Evolutionary conservation across 2,329 filamentous ascomycete species (phyloP), one percentile per base, ranked within the genome.

Genomic region (Neocucurbitaria cava): DNA sequence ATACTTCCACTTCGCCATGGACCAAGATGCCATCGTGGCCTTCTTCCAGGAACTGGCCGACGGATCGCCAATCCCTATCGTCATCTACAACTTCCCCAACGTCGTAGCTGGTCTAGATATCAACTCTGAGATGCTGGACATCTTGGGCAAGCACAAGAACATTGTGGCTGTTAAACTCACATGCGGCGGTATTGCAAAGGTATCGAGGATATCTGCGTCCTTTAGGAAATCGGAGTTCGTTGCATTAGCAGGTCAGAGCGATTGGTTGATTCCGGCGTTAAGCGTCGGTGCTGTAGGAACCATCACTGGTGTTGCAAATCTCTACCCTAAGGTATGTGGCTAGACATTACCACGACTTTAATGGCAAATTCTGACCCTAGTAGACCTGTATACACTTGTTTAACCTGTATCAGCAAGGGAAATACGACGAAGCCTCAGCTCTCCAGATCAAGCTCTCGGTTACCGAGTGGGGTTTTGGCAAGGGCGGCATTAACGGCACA

Each of bases 301-400:
- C 59, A 85, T 89, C 45, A 84, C 86, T 0, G 86, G 85, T 3
- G 83, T 88, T 57, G 87, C 81, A 23, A 89, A 89, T 59, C 76
- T 88, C 2, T 86, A 84, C 62, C 86, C 85, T 8, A 81, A 80
- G 66, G 74, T 68, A 69, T 45, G 58, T 39, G 13, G 13, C 31
- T 35, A 8, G 17, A 15, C 1, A 3, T 44, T 13, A 39, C 13
- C 15, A 15, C 3, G 2, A 15, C 28, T 20, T 31, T 17, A 13
- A 38, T 20, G 4, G 31, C 20, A 6, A 10, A 20, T 13, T 30
- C 56, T 63, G 54, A 63, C 35, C 47, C 2, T 2, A 1, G 3
- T 18, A 70, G 68, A 62, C 70, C n/a, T 84, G 80, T 64, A 71
- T 85, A 44, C 65, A 72, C 7, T 59, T 71, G 72, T 84, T 77